Percentiles rank a stretch among this genome's conserved stretches.
These are phyloP conservation scores for Mallotus repandus DNA, from an alignment of 441 rosid genomes.

Conservation along the genomic window DNA sequence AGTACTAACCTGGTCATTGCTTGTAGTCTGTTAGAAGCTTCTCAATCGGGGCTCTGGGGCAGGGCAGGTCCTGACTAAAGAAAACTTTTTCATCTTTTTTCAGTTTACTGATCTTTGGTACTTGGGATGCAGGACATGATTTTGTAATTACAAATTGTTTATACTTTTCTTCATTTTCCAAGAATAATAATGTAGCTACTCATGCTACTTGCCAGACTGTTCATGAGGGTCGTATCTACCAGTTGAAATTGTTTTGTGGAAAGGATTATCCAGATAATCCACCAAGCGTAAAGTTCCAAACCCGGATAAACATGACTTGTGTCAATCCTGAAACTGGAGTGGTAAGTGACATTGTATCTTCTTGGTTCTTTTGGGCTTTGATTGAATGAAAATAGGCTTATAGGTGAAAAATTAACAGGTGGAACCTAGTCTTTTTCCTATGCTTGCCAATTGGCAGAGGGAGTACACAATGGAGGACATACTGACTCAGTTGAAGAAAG, in stretches of 20 bases:
- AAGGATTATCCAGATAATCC: slow-evolving; percentile 67
- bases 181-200: slow-evolving; percentile 15
- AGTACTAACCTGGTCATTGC: not conserved
- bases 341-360: slow-evolving; percentile 37
- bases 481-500: slow-evolving; percentile 66
- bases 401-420: slow-evolving; percentile 40
- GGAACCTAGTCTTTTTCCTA: slow-evolving; percentile 57
- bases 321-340: slow-evolving; percentile 63
- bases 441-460: slow-evolving; percentile 72
- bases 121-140: not conserved
- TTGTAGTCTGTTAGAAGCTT: not conserved
- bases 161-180: not conserved
- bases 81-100: not conserved
- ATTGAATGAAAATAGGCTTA: slow-evolving; percentile 7
- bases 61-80: not conserved
- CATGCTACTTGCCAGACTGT: slow-evolving; percentile 51
- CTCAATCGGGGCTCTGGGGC: not conserved
- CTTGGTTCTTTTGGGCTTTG: not conserved
- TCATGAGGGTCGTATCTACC: slow-evolving; percentile 74
- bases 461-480: slow-evolving; percentile 68
- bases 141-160: not conserved
- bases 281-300: slow-evolving; percentile 65
- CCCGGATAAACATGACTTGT: slow-evolving; percentile 66
- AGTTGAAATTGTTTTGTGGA: slow-evolving; percentile 70
- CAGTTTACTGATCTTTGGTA: not conserved